Base-by-base conservation (phyloP, 495 filamentous ascomycete species). In the Penicillium samsonianum region DNA sequence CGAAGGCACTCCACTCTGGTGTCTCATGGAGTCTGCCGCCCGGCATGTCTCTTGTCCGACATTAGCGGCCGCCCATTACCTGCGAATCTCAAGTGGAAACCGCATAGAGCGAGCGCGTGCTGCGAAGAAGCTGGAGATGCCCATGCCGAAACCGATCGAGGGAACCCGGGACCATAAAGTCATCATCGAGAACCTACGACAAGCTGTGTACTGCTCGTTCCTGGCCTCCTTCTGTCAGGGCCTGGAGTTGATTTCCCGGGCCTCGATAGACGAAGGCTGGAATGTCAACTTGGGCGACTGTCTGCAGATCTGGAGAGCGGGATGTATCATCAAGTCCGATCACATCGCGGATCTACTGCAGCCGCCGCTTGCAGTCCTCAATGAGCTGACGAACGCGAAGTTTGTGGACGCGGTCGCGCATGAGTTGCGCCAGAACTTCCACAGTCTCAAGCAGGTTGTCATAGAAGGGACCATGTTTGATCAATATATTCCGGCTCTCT, bases 241-340 rank as follows among this genome's bases (percentile, higher is more conserved):
- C 2, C 73, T 91, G 26, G 81, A 86, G 60, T 69, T 90, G 42
- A 87, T 91, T 56, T 80, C 81, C 6, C 74, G 78, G 23, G 82
- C 86, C 0, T 81, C 86, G 47, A 74, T 79, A 31, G 77, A 83
- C 28, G 79, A 90, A 61, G 74, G 77, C 26, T 91, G 87, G 88
- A 71, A 82, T 20, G 78, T 90, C 55, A 74, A 86, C 58, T 77
- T 85, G 28, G 71, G 72, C 4, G 76, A 79, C 5, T 81, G 87
- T 50, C 65, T 90, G 5, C 81, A 87, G 62, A 84, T 90, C 60
- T 91, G 88, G 89, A 82, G 84, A 2, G 82, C 77, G 2, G 88
- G 89, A 5, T 90, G 88, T 66, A 90, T 91, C 68, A 90, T 91
- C 64, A 79, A 85, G 63, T 78, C 85, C 2, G 88, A 90, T 57